Percentiles rank a stretch among this genome's conserved stretches.
Conservation (phyloP, 768 basidiomycete species). For the Pleurotus platypus region DNA sequence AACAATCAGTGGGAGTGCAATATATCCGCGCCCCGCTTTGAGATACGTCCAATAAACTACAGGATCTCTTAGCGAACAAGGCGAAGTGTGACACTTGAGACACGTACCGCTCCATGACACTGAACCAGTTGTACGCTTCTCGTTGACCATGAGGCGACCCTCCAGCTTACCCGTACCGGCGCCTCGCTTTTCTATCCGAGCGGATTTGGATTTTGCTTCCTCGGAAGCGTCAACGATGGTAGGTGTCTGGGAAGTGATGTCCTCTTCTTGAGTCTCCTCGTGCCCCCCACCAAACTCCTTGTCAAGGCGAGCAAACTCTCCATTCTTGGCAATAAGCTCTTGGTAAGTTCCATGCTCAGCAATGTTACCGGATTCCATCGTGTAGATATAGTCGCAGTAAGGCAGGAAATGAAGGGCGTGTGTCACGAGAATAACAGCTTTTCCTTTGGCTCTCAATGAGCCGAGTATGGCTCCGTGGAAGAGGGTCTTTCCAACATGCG, state of each 20-base stretch:
- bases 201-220: slow-evolving; percentile 27
- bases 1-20: slow-evolving; percentile 49
- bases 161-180: slow-evolving; percentile 61
- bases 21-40: slow-evolving; percentile 45
- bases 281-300: slow-evolving; percentile 58
- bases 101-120: slow-evolving; percentile 42
- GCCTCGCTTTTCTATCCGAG: slow-evolving; percentile 26
- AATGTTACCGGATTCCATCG: slow-evolving; percentile 71
- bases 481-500: slow-evolving; percentile 68
- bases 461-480: slow-evolving; percentile 63
- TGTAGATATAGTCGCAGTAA: slow-evolving; percentile 81
- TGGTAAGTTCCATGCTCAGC: slow-evolving; percentile 71
- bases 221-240: slow-evolving; percentile 16
- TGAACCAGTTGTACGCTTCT: slow-evolving; percentile 63
- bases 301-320: slow-evolving; percentile 55
- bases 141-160: slow-evolving; percentile 63
- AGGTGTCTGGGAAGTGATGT: slow-evolving; percentile 9
- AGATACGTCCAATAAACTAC: slow-evolving; percentile 63
- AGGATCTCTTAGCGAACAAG: too few relatives aligned
- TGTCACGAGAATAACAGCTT: slow-evolving; percentile 86
- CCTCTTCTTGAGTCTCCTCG: slow-evolving; percentile 28
- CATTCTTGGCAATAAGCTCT: slow-evolving; percentile 43
- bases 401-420: slow-evolving; percentile 90
- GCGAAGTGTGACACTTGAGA: not conserved
- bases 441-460: slow-evolving; percentile 36